Evolutionary conservation across 257 asterid species (phyloP).

Genomic region (Solanum arcanum): DNA sequence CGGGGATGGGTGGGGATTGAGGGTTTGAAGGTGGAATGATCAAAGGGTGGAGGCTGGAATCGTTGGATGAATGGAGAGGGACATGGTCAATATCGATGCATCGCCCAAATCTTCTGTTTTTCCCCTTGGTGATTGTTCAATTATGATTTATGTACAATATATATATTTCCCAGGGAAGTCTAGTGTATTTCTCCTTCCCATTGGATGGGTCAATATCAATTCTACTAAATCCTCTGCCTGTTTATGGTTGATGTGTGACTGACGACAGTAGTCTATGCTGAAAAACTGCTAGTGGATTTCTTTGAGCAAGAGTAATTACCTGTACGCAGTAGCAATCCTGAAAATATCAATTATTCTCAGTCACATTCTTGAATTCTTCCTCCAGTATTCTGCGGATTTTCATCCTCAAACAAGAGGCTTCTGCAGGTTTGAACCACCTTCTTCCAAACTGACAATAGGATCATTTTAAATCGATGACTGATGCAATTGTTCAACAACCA

Average conservation of each 20-base stretch:
- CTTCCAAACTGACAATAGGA: constrained; percentile 54
- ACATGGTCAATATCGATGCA: background rate
- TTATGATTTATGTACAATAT: background rate
- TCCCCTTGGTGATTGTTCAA: background rate
- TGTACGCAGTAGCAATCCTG: background rate
- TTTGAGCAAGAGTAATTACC: background rate
- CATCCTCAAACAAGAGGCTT: constrained; percentile 67
- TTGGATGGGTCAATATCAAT: background rate
- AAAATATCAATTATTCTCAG: background rate
- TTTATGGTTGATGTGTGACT: background rate
- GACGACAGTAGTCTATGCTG: background rate
- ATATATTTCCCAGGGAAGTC: background rate
- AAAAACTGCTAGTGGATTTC: background rate
- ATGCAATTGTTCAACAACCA: background rate
- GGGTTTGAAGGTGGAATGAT: too few relatives aligned
- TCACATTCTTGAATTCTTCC: constrained; percentile 31
- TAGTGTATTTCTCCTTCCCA: background rate
- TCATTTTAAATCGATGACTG: background rate
- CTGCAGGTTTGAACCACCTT: constrained; percentile 71
- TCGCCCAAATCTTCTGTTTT: background rate
- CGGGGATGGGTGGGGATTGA: too few relatives aligned
- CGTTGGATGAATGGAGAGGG: too few relatives aligned
- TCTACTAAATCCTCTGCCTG: background rate
- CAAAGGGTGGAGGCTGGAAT: too few relatives aligned
- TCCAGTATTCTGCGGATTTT: constrained; percentile 30